Conservation (phyloP, 192 early-diverging fungal genomes). For the Gigaspora rosea region DNA sequence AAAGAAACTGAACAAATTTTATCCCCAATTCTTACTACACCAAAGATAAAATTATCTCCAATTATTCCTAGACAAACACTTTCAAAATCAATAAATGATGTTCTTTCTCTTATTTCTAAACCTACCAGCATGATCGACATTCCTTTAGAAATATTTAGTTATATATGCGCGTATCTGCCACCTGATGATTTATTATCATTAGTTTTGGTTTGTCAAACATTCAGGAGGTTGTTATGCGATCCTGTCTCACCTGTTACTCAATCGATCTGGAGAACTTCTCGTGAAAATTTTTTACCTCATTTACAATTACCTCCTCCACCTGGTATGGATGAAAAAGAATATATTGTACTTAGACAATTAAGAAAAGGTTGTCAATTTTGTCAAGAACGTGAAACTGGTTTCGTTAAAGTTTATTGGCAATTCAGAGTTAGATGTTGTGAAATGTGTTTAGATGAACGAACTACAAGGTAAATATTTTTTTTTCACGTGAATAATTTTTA, state of each 20-base stretch:
- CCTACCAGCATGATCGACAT: background rate
- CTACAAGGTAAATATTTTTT: slow-evolving; percentile 9
- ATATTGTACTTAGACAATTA: background rate
- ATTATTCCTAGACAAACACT: background rate
- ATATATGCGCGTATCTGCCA: slow-evolving; percentile 8
- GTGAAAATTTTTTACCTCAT: background rate
- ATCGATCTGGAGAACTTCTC: slow-evolving; percentile 11
- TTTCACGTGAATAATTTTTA: background rate
- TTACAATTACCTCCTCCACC: background rate
- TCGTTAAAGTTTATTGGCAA: slow-evolving; percentile 23
- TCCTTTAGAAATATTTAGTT: background rate
- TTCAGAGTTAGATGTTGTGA: slow-evolving; percentile 20
- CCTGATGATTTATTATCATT: slow-evolving; percentile 19
- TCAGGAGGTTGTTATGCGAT: background rate
- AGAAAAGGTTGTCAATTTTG: slow-evolving; percentile 31
- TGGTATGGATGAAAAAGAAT: slow-evolving; percentile 14
- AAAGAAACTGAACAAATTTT: too few relatives aligned
- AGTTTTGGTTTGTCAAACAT: background rate
- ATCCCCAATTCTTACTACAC: too few relatives aligned
- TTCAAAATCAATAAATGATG: background rate
- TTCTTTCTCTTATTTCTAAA: background rate
- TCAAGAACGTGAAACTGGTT: background rate
- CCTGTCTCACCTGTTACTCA: background rate
- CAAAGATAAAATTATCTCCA: too few relatives aligned
- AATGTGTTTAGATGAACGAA: background rate